These are phyloP conservation scores for Sanghuangporus weigelae DNA, from an alignment of 1,284 basidiomycete species.

Conservation along the genomic window DNA sequence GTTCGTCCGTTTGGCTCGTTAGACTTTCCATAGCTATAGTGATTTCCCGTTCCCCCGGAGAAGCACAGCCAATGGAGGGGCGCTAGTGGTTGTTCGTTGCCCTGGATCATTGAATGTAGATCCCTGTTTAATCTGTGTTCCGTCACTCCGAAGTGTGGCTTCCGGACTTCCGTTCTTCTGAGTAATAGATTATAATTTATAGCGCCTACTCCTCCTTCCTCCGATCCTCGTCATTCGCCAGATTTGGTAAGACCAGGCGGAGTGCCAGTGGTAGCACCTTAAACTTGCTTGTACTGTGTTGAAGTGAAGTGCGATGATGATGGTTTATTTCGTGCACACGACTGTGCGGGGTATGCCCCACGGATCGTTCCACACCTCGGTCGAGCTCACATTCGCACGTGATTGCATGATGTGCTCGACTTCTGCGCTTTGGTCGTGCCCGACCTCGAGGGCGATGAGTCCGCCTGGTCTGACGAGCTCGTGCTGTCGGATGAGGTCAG, in stretches of 20 bases:
- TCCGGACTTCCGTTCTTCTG: too few relatives aligned
- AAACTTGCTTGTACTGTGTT: not conserved
- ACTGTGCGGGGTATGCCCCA: constrained; percentile 68
- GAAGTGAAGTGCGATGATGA: not conserved
- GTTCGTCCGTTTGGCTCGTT: not conserved
- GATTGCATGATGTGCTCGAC: constrained; percentile 55
- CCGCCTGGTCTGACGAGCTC: constrained; percentile 39
- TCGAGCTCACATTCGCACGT: constrained; percentile 36
- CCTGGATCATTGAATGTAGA: not conserved
- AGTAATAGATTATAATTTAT: not conserved
- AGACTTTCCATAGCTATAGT: not conserved
- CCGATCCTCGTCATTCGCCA: not conserved
- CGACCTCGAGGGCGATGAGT: constrained; percentile 76
- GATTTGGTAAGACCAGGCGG: not conserved
- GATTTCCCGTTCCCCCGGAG: constrained; percentile 11
- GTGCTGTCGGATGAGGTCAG: constrained; percentile 47
- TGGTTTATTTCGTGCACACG: constrained; percentile 36
- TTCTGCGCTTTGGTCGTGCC: constrained; percentile 59
- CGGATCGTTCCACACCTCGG: constrained; percentile 73
- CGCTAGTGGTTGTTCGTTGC: not conserved
- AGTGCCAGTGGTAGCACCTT: not conserved
- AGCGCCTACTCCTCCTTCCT: too few relatives aligned
- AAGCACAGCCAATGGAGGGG: constrained; percentile 17
- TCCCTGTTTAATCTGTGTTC: not conserved
- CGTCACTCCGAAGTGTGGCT: not conserved